Evolutionary conservation across 116 monocot species (phyloP).

Genomic region (Phalaenopsis hybrid): DNA sequence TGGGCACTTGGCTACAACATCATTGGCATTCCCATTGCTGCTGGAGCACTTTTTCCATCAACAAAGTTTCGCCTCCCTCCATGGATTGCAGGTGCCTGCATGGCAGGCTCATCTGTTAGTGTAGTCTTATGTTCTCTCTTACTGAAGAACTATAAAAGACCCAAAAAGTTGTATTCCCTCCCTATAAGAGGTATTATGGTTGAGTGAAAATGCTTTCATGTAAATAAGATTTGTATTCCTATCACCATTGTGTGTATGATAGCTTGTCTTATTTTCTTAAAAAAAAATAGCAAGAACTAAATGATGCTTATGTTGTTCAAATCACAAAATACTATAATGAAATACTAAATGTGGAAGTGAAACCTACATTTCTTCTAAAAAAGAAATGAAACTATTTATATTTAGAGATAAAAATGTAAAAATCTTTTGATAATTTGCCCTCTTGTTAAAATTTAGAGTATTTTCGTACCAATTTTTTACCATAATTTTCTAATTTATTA

Average conservation of each 20-base stretch:
- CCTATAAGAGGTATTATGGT: slow-evolving; percentile 44
- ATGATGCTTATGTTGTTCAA: neutral
- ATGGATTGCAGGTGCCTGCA: slow-evolving; percentile 89
- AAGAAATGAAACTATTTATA: too few species aligned
- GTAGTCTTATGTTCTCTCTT: slow-evolving; percentile 81
- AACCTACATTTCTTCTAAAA: too few species aligned
- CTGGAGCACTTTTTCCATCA: too few species aligned
- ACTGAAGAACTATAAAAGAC: slow-evolving; percentile 69
- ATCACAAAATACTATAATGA: neutral
- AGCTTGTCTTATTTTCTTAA: neutral
- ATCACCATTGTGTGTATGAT: neutral
- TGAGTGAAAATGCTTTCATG: slow-evolving; percentile 21
- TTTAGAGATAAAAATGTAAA: too few species aligned
- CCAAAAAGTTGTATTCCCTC: slow-evolving; percentile 47
- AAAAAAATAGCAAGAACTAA: neutral
- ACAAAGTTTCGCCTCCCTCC: slow-evolving; percentile 19
- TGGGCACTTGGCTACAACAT: too few species aligned
- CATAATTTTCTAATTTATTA: too few species aligned
- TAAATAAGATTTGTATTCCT: neutral
- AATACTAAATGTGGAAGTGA: neutral
- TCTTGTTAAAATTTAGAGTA: neutral
- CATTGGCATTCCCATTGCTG: too few species aligned
- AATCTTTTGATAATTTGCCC: too few species aligned
- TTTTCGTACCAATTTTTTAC: neutral
- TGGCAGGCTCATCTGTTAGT: slow-evolving; percentile 88